Evolutionary conservation across 108 stramenopile species (phyloP).

Genomic region (Craspedostauros australis): DNA sequence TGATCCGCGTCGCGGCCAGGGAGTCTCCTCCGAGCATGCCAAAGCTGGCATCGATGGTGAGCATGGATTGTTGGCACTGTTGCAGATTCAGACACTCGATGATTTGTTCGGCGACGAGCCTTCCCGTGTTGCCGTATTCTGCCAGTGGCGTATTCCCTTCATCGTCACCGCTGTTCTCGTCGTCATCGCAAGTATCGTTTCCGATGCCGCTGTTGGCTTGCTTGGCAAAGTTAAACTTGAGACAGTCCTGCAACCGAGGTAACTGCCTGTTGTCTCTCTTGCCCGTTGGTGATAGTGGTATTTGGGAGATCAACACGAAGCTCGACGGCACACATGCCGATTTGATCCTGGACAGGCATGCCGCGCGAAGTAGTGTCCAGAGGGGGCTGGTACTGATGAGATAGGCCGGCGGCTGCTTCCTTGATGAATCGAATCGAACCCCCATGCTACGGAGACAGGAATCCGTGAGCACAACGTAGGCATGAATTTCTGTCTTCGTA

Average conservation of each 20-base stretch:
- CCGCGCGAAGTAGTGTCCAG: slow-evolving; percentile 36
- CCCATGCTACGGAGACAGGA: too few species aligned
- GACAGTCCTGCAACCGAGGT: slow-evolving; percentile 38
- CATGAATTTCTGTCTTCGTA: too few species aligned
- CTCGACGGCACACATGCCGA: slow-evolving; percentile 57
- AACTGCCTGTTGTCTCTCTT: slow-evolving; percentile 51
- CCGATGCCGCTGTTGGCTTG: too few species aligned
- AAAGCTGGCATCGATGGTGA: slow-evolving; percentile 59
- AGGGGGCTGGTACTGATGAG: slow-evolving; percentile 51
- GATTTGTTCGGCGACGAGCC: slow-evolving; percentile 43
- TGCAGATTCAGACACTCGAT: slow-evolving; percentile 69
- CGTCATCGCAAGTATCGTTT: slow-evolving; percentile 1
- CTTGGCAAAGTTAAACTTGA: too few species aligned
- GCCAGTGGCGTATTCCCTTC: slow-evolving; percentile 12
- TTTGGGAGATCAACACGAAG: slow-evolving; percentile 50
- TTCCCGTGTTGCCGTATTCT: slow-evolving; percentile 45
- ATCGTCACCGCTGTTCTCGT: neutral
- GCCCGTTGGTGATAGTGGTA: slow-evolving; percentile 78
- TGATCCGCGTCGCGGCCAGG: slow-evolving; percentile 67
- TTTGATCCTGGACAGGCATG: slow-evolving; percentile 36
- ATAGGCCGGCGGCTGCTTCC: slow-evolving; percentile 44
- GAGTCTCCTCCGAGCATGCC: slow-evolving; percentile 80
- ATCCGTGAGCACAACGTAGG: slow-evolving; percentile 55
- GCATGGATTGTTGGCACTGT: slow-evolving; percentile 40
- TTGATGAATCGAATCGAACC: too few species aligned